Percentiles rank a stretch among this genome's conserved stretches.
Conservation (phyloP, 306 rosid genomes). For the Echinosophora koreensis region DNA sequence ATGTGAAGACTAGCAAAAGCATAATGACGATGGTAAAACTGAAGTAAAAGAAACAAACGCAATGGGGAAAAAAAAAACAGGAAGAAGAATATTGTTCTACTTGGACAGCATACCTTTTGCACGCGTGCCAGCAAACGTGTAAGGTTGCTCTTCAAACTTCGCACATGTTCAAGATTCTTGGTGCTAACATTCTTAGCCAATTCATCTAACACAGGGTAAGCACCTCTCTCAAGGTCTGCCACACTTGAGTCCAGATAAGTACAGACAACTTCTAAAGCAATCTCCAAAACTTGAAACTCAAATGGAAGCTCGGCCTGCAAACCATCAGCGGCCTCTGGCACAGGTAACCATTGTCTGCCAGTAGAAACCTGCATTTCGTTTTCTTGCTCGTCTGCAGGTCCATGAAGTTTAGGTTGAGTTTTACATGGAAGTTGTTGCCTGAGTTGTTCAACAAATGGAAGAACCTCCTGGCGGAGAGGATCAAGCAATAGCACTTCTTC, state of each 20-base stretch:
- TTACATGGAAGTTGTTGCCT: conserved; percentile 74
- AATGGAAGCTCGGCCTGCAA: conserved; percentile 88
- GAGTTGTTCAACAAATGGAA: conserved; percentile 94
- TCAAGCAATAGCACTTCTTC: conserved; percentile 91
- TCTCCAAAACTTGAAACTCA: conserved; percentile 96
- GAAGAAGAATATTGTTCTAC: background rate
- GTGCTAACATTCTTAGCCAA: conserved; percentile 97
- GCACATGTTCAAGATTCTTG: conserved; percentile 93
- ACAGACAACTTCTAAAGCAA: conserved; percentile 93
- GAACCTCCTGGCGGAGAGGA: conserved; percentile 86
- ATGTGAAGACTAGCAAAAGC: conserved; percentile 8
- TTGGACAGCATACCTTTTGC: conserved; percentile 73
- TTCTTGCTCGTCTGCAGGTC: conserved; percentile 63
- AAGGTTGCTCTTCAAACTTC: conserved; percentile 96
- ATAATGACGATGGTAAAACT: background rate
- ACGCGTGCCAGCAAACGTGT: conserved; percentile 93
- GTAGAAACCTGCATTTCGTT: conserved; percentile 58
- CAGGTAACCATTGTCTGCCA: conserved; percentile 54
- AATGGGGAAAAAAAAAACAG: background rate
- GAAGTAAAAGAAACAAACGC: conserved; percentile 15
- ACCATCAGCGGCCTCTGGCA: conserved; percentile 70
- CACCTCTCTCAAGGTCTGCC: conserved; percentile 88
- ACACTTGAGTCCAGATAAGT: conserved; percentile 78
- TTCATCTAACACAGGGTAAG: conserved; percentile 95
- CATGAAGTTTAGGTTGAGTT: conserved; percentile 57